These are phyloP conservation scores for Arabidopsis hybrid DNA, from an alignment of 441 rosid genomes.

Conservation along the genomic window DNA sequence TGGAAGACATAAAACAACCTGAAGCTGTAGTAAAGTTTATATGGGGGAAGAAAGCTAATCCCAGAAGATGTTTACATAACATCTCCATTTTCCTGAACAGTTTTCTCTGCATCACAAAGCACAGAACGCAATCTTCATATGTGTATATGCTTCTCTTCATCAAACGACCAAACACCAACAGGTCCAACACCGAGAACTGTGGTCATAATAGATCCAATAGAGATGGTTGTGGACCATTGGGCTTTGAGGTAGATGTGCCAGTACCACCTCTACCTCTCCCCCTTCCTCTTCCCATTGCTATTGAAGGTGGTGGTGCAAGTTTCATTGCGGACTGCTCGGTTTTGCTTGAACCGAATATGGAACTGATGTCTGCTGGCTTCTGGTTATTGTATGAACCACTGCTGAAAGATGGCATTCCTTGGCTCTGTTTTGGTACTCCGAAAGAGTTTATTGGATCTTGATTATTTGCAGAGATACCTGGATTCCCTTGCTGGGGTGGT, in stretches of 20 bases:
- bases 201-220: slow-evolving; percentile 74
- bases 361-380: slow-evolving; percentile 67
- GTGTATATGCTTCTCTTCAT: slow-evolving; percentile 31
- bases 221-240: slow-evolving; percentile 64
- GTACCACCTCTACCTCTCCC: slow-evolving; percentile 65
- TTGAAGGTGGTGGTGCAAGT: slow-evolving; percentile 87
- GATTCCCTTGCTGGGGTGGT: slow-evolving; percentile 45
- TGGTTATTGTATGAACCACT: slow-evolving; percentile 47
- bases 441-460: slow-evolving; percentile 55
- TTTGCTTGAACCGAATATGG: slow-evolving; percentile 73
- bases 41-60: slow-evolving; percentile 22
- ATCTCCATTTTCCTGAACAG: slow-evolving; percentile 8
- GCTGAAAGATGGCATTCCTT: slow-evolving; percentile 46
- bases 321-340: slow-evolving; percentile 66
- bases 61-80: slow-evolving; percentile 32
- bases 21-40: slow-evolving; percentile 19
- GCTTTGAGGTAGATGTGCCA: slow-evolving; percentile 47
- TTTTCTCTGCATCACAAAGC: slow-evolving; percentile 11
- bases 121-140: slow-evolving; percentile 6
- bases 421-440: slow-evolving; percentile 66
- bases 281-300: slow-evolving; percentile 80
- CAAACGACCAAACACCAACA: slow-evolving; percentile 7
- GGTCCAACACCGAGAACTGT: neutral
- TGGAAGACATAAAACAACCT: slow-evolving; percentile 21
- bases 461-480: slow-evolving; percentile 47